A percentile compares a stretch with the other conserved stretches of the same genome.
phyloP scores from a whole-genome alignment of 2,329 filamentous ascomycete species.

The Epichloe brachyelytri region DNA sequence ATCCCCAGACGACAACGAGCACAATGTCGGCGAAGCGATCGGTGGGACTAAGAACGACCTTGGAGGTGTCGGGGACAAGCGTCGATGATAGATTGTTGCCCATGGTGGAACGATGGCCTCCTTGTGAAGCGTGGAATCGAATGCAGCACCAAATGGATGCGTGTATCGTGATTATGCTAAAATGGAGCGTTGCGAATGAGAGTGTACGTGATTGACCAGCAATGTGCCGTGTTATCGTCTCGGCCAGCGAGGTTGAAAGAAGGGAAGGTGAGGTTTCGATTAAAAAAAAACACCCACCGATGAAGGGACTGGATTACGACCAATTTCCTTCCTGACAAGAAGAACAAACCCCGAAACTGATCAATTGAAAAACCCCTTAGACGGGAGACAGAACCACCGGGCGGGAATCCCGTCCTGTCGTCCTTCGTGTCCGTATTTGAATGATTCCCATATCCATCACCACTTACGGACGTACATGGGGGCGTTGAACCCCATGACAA shows the following conservation, averaged over 20 bases:
- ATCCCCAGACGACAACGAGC: constrained; percentile 22
- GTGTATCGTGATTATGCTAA: too few species aligned
- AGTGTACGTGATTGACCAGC: not conserved
- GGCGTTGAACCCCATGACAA: too few species aligned
- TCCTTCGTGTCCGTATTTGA: too few species aligned
- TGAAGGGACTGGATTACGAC: too few species aligned
- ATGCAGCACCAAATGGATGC: too few species aligned
- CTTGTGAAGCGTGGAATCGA: too few species aligned
- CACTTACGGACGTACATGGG: too few species aligned
- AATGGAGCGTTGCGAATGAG: not conserved
- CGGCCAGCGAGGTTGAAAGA: not conserved
- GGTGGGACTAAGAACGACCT: constrained; percentile 17
- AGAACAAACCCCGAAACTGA: not conserved
- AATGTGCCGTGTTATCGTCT: not conserved
- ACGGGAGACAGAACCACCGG: too few species aligned
- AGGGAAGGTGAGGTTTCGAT: not conserved
- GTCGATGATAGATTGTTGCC: constrained; percentile 27
- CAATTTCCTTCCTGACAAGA: too few species aligned
- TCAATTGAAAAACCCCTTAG: not conserved
- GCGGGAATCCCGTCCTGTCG: too few species aligned
- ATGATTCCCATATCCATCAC: too few species aligned
- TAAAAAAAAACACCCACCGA: not conserved
- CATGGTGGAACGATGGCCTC: constrained; percentile 20
- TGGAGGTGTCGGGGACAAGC: constrained; percentile 25
- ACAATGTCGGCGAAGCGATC: constrained; percentile 20